Conservation (phyloP, 495 filamentous ascomycete genomes). For the Glutinoglossum americanum region DNA sequence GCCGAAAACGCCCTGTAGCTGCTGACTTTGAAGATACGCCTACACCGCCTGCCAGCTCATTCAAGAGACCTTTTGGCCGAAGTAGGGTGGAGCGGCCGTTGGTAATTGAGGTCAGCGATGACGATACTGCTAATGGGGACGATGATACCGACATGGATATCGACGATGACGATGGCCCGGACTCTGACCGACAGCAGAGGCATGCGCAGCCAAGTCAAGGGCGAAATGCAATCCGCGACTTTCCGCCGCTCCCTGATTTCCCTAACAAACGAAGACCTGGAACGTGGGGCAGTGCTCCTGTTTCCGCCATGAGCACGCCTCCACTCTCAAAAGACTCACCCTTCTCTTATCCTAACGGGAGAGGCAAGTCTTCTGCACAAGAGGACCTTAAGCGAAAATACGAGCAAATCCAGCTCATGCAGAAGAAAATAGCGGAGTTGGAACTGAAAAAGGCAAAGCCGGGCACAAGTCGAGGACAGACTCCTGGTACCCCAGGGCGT, state of each 20-base stretch:
- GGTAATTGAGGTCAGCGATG: conserved; percentile 64
- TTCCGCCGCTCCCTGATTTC: conserved; percentile 23
- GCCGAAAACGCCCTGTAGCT: conserved; percentile 66
- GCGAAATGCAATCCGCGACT: conserved; percentile 17
- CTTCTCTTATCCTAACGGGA: conserved; percentile 3
- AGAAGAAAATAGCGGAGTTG: conserved; percentile 51
- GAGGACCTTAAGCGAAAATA: conserved; percentile 43
- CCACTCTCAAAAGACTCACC: conserved; percentile 3
- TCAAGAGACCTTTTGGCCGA: conserved; percentile 42
- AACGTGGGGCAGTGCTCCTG: background rate
- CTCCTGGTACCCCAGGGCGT: conserved; percentile 15
- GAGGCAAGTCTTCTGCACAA: conserved; percentile 10
- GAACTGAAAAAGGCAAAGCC: conserved; percentile 43
- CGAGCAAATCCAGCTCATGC: conserved; percentile 51
- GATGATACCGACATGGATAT: conserved; percentile 21
- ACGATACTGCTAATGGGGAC: conserved; percentile 27
- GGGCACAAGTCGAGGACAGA: conserved; percentile 18
- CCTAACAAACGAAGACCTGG: conserved; percentile 7
- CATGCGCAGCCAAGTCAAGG: background rate
- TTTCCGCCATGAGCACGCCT: conserved; percentile 11
- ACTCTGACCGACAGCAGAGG: conserved; percentile 4
- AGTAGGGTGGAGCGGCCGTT: conserved; percentile 26
- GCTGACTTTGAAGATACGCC: conserved; percentile 54
- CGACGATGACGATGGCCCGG: conserved; percentile 23
- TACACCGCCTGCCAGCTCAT: conserved; percentile 17